phyloP scores from a whole-genome alignment of 495 filamentous ascomycete species.

The Lindgomyces ingoldianus region DNA sequence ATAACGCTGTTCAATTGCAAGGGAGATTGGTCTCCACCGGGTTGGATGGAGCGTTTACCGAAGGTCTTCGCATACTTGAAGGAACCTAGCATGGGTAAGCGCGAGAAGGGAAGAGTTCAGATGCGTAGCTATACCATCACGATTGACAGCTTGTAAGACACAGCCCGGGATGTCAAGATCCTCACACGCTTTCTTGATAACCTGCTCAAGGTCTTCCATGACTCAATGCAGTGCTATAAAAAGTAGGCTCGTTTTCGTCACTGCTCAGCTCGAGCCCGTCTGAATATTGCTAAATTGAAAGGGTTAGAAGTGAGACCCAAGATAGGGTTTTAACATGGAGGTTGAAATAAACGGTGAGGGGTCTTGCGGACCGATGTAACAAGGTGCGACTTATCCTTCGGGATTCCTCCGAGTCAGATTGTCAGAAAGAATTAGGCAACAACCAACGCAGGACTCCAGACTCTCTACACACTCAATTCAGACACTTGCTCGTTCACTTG shows the following conservation, averaged over 20 bases:
- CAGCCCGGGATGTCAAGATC: conserved; percentile 25
- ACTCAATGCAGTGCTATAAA: background rate
- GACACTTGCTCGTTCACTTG: no score
- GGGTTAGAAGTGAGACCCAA: no score
- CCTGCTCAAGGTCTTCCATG: conserved; percentile 20
- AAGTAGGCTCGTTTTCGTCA: no score
- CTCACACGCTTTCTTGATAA: conserved; percentile 14
- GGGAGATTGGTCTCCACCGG: conserved; percentile 16
- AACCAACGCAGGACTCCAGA: no score
- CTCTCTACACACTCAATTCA: no score
- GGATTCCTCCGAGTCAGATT: no score
- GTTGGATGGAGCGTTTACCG: conserved; percentile 18
- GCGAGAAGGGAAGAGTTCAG: background rate
- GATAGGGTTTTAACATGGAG: no score
- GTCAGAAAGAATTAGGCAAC: no score
- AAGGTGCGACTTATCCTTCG: no score
- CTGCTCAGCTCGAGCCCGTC: background rate
- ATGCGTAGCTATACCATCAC: conserved; percentile 23
- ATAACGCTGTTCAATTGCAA: conserved; percentile 5
- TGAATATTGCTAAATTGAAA: background rate
- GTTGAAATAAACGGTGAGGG: no score
- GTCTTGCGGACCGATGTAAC: no score
- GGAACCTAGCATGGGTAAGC: background rate
- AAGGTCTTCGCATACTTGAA: conserved; percentile 19
- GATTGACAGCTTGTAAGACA: conserved; percentile 20